Base-by-base conservation (phyloP, 805 yeast species). In the Barnettozyma sp. region DNA sequence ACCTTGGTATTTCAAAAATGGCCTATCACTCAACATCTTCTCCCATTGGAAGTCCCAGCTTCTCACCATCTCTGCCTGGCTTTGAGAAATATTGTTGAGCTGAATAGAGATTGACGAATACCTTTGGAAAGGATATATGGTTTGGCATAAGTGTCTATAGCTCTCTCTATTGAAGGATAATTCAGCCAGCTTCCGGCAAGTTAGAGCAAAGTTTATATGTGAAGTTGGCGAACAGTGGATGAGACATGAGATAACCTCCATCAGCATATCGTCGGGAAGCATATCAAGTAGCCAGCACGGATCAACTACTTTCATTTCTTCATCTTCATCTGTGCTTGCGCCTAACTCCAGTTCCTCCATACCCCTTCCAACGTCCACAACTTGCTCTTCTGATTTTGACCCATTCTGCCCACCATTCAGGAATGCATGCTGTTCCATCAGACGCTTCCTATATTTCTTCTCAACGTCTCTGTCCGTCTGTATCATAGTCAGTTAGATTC, bases 1-100 rank as follows among this genome's bases (percentile, higher is more conserved):
- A 2, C 98, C 98, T 36, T 76, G 66, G 55, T 74, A 84, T 50
- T 90, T 81, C 22, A 88, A 49, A 48, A 79, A 81, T 1, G 97
- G 96, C 26, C 95, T 62, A 24, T 71, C 69, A 28, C 47, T 52
- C 4, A 65, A 32, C 70, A 65, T 65, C 7, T 43, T 33, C 14
- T 43, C 42, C 55, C 59, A 57, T 36, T 68, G 55, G 28, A 56
- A 51, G 30, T 62, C 63, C 65, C 74, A 72, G 13, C 52, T 42
- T 10, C 53, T 52, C 14, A 63, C 66, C 58, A 66, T 65, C 26
- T 47, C 30, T 13, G 50, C 47, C 35, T 60, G 61, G 22, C 66
- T 43, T n/a, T 41, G 38, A 3, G 54, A 43, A n/a, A 63, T 54
- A 12, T 63, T 56, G 40, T 66, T 63, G 27, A 66, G 35, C 26